Evolutionary conservation across 2,329 filamentous ascomycete genomes (phyloP).

Genomic region (Pseudopithomyces chartarum): DNA sequence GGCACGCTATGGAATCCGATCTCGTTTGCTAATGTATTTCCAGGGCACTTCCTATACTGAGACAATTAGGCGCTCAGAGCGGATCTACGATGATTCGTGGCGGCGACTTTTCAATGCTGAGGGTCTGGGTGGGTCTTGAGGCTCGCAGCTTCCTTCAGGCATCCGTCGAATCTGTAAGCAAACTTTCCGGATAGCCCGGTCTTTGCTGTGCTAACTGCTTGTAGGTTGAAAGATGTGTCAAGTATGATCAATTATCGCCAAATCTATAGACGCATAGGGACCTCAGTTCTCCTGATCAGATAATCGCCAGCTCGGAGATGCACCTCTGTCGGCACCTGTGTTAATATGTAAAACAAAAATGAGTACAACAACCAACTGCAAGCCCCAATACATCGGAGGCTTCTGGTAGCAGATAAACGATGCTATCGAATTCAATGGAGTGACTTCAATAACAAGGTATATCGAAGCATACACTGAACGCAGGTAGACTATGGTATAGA

Average conservation of each 20-base stretch:
- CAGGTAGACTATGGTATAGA: no score
- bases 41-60: conserved; percentile 86
- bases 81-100: conserved; percentile 60
- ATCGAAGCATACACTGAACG: no score
- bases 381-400: background rate
- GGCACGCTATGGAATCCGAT: background rate
- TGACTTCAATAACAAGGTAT: no score
- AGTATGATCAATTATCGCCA: conserved; percentile 85
- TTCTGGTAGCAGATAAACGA: background rate
- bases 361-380: no score
- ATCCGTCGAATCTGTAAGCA: conserved; percentile 83
- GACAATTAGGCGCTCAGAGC: conserved; percentile 81
- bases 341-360: no score
- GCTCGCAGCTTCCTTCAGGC: conserved; percentile 87
- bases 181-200: background rate
- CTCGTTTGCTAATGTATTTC: conserved; percentile 14
- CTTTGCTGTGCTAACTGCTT: conserved; percentile 3
- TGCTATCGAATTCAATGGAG: no score
- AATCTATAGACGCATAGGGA: conserved; percentile 66
- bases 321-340: background rate
- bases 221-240: conserved; percentile 84
- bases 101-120: conserved; percentile 70
- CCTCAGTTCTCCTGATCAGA: background rate
- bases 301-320: background rate
- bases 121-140: conserved; percentile 90